A percentile compares a stretch with the other conserved stretches of the same genome.
phyloP scores from a whole-genome alignment of 192 early-diverging fungal genomes.

The Gaertneriomyces sp. region DNA sequence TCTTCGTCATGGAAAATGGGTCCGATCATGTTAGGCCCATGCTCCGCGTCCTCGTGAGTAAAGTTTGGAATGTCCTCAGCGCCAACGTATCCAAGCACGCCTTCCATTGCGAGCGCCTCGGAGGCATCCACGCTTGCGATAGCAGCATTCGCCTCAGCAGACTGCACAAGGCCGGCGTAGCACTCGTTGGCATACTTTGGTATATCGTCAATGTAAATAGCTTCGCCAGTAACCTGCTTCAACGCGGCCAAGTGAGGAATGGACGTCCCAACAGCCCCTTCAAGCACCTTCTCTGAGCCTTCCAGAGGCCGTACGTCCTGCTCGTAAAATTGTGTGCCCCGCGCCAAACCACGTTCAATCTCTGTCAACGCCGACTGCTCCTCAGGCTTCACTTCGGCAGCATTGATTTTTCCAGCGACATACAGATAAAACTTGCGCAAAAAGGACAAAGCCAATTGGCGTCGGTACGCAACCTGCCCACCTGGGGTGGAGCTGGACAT shows the following conservation, averaged over 20 bases:
- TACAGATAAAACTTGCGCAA: constrained; percentile 34
- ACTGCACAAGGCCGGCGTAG: constrained; percentile 65
- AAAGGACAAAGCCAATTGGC: constrained; percentile 35
- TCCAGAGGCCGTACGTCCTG: not conserved
- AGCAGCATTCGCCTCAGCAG: constrained; percentile 63
- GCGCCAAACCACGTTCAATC: constrained; percentile 29
- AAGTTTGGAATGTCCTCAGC: constrained; percentile 67
- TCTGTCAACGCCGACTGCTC: constrained; percentile 30
- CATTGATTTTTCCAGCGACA: constrained; percentile 23
- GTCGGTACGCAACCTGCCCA: constrained; percentile 44
- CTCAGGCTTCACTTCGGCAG: not conserved
- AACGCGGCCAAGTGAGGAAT: constrained; percentile 72
- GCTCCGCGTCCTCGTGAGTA: constrained; percentile 37
- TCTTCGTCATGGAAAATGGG: constrained; percentile 69
- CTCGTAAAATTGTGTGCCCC: constrained; percentile 30
- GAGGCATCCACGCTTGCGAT: constrained; percentile 53
- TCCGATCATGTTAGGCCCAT: constrained; percentile 49
- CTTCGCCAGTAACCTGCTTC: constrained; percentile 83
- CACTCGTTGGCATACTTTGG: constrained; percentile 66
- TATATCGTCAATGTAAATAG: constrained; percentile 80
- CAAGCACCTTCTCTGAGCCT: constrained; percentile 12
- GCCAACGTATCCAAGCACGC: constrained; percentile 65
- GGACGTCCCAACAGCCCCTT: constrained; percentile 54
- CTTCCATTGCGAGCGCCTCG: constrained; percentile 56
- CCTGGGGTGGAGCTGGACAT: constrained; percentile 37